Base-by-base conservation (phyloP, 345 rosid species). In the Salix koriyanagi region DNA sequence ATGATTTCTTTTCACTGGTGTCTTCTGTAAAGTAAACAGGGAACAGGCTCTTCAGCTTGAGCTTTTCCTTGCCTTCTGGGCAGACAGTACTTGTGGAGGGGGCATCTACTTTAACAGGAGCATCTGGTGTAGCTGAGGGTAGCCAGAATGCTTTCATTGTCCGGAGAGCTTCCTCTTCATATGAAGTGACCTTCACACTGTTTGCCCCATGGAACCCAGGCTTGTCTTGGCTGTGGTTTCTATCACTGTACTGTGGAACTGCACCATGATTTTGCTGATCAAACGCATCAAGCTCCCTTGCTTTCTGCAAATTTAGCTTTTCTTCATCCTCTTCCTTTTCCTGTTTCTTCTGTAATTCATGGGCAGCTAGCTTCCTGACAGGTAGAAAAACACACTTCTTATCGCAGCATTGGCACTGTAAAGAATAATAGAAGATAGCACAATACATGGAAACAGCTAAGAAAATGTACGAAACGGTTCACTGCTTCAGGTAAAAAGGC, bases 91-190 rank as follows among this genome's bases (percentile, higher is more conserved):
- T 76, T 18, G 81, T 80, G 67, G 94, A 85, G 1, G 99, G 98
- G 64, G 93, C 91, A 11, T 86, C 88, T 0, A 85, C 91, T 87
- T 93, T 96, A 50, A 79, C 88, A 3, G 95, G 81, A 67, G 98
- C 98, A 75, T 83, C 98, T 0, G 99, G 99, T 23, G 99, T 96
- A 48, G 99, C 99, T 41, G 99, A 96, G n/a, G 98, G 98, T 56
- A 96, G 92, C 97, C 97, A 96, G 86, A 93, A 96, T 7, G 98
- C 98, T 84, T 96, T 96, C 99, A 96, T 96, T 4, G 97, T 96
- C 65, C 90, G 89, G 65, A 96, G 96, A 14, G 99, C 99, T 82
- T 96, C 98, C 80, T 89, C 98, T 85, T 96, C 97, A 74, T 82
- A 93, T 13, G 95, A 91, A 70, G 99, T 93, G 54, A 80, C 89